These are phyloP conservation scores for Avena sativa DNA, from an alignment of 176 grass and related monocot genomes.

Conservation along the genomic window DNA sequence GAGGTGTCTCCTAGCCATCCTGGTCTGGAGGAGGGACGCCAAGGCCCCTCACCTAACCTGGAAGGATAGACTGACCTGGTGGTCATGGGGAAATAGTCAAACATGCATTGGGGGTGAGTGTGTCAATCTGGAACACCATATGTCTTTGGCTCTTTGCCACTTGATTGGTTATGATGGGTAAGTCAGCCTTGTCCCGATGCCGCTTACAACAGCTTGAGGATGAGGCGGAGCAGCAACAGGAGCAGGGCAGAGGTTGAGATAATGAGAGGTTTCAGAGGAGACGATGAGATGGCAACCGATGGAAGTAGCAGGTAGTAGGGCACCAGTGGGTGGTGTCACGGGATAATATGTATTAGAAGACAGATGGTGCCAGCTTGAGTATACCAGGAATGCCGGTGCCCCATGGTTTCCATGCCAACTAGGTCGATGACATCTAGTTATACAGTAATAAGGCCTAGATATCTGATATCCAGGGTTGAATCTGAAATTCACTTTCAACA, in stretches of 20 bases:
- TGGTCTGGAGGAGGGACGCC: background rate
- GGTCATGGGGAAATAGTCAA: background rate
- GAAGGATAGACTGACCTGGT: background rate
- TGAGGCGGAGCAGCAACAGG: background rate
- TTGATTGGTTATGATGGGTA: background rate
- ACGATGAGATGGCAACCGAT: background rate
- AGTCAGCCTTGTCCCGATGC: background rate
- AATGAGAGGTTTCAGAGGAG: background rate
- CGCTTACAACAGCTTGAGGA: background rate
- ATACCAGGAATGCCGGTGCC: background rate
- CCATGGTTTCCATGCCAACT: background rate
- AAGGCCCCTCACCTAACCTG: background rate
- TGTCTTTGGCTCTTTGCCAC: background rate
- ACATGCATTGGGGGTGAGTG: background rate
- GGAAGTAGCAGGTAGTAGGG: background rate
- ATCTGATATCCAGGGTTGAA: background rate
- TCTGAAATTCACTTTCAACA: conserved; percentile 8
- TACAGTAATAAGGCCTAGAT: background rate
- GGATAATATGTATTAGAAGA: background rate
- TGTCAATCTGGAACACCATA: background rate
- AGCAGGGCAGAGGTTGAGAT: background rate
- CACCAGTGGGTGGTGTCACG: background rate
- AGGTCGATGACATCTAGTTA: background rate
- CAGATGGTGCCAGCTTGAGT: background rate
- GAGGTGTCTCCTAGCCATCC: background rate